These are phyloP conservation scores for Fusarium sp. DNA, from an alignment of 2,329 filamentous ascomycete species.

Conservation along the genomic window DNA sequence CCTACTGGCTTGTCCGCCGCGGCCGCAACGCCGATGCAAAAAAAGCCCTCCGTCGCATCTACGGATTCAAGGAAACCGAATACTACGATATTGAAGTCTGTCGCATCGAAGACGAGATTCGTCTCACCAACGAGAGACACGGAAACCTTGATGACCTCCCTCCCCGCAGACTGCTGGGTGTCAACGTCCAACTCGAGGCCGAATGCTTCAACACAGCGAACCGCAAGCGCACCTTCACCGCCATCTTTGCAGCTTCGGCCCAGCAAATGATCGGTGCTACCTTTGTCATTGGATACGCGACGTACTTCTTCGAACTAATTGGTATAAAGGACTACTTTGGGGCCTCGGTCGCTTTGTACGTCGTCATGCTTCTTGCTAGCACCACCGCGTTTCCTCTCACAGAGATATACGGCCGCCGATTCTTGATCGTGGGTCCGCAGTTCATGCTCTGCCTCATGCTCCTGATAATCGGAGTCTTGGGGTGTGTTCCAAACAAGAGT, in stretches of 20 bases:
- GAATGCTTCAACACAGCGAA: constrained; percentile 49
- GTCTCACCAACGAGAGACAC: constrained; percentile 26
- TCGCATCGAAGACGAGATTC: constrained; percentile 44
- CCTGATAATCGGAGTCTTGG: constrained; percentile 49
- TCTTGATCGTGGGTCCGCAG: constrained; percentile 43
- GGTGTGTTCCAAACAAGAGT: constrained; percentile 39
- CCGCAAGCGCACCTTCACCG: constrained; percentile 49
- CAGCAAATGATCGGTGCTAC: constrained; percentile 54
- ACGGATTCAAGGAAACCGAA: constrained; percentile 21
- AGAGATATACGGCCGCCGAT: constrained; percentile 49
- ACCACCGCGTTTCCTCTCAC: constrained; percentile 49
- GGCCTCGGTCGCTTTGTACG: constrained; percentile 49
- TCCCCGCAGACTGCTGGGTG: constrained; percentile 3
- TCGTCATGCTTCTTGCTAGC: constrained; percentile 51
- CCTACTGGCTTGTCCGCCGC: constrained; percentile 48
- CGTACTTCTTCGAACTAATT: constrained; percentile 49
- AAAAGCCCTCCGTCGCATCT: constrained; percentile 40
- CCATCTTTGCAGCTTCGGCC: constrained; percentile 48
- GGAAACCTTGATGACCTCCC: not conserved
- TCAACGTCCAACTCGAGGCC: constrained; percentile 6
- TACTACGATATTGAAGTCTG: constrained; percentile 46
- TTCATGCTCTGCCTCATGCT: constrained; percentile 45
- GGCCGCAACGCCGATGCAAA: constrained; percentile 13
- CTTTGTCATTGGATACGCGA: constrained; percentile 53
- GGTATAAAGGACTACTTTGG: constrained; percentile 49